Evolutionary conservation across 306 rosid genomes (phyloP).

Genomic region (Argentina anserina): DNA sequence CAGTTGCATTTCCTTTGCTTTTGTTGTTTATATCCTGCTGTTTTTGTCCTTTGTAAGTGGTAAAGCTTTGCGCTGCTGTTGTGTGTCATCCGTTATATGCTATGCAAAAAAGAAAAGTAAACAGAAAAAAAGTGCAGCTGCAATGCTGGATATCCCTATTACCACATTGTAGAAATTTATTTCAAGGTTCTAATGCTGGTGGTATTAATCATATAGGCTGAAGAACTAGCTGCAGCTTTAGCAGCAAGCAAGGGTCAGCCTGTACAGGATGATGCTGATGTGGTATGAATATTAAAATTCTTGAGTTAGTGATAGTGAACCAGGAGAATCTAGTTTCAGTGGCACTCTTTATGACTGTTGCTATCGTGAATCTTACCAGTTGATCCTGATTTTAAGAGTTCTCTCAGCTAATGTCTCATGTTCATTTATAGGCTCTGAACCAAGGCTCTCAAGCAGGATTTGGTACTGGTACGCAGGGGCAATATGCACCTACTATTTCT

Average conservation of each 20-base stretch:
- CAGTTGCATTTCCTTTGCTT: background rate
- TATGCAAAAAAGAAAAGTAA: background rate
- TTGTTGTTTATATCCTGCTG: slow-evolving; percentile 2
- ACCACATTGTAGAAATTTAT: background rate
- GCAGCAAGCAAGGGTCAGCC: slow-evolving; percentile 74
- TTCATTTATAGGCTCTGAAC: slow-evolving; percentile 39
- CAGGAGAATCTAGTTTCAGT: background rate
- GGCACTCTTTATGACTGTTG: background rate
- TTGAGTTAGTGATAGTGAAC: background rate
- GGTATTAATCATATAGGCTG: slow-evolving; percentile 57
- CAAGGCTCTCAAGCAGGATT: slow-evolving; percentile 63
- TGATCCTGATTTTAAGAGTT: background rate
- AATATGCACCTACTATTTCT: slow-evolving; percentile 76
- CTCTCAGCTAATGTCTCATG: background rate
- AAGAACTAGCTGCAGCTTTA: slow-evolving; percentile 85
- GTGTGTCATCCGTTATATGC: background rate
- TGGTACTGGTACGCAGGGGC: slow-evolving; percentile 59
- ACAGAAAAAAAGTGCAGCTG: background rate
- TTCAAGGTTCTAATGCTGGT: slow-evolving; percentile 21
- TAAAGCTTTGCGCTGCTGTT: background rate
- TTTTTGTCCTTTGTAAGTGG: background rate
- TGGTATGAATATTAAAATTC: slow-evolving; percentile 41
- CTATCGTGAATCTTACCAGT: background rate
- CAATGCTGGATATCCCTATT: background rate
- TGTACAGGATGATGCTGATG: slow-evolving; percentile 53